Percentiles rank a stretch among this genome's conserved stretches.
These are phyloP conservation scores for Microstegium vimineum DNA, from an alignment of 176 grass and related monocot genomes.

Conservation along the genomic window DNA sequence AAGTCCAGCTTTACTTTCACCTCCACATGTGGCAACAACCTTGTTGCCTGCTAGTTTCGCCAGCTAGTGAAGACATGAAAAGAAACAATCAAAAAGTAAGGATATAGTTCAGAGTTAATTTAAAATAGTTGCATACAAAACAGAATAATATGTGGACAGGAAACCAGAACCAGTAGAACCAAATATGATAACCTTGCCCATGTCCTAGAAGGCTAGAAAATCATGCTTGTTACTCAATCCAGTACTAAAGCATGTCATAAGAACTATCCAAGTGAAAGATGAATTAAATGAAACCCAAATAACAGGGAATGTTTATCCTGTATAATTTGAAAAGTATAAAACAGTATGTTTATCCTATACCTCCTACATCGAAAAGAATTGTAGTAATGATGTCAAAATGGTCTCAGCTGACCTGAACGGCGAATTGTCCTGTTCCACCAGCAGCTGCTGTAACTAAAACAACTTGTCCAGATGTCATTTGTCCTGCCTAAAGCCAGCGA, in stretches of 20 bases:
- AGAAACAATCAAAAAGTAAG: constrained; percentile 16
- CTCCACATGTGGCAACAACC: constrained; percentile 97
- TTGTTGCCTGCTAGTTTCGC: constrained; percentile 98
- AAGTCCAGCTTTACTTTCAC: constrained; percentile 79
- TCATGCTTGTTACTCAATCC: neutral
- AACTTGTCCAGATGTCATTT: constrained; percentile 77
- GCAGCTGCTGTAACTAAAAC: constrained; percentile 94
- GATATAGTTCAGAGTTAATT: neutral
- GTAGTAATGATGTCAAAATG: constrained; percentile 13
- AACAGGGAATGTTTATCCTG: constrained; percentile 12
- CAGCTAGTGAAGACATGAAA: constrained; percentile 45
- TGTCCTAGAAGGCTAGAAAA: neutral
- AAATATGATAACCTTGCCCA: constrained; percentile 5
- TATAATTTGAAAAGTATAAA: constrained; percentile 4
- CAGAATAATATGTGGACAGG: neutral
- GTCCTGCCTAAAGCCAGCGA: constrained; percentile 60
- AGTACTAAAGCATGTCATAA: neutral
- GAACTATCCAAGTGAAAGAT: neutral
- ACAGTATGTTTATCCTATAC: neutral
- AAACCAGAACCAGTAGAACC: constrained; percentile 9
- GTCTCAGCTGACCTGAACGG: constrained; percentile 72
- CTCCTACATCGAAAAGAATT: constrained; percentile 9
- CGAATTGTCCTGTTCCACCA: constrained; percentile 98
- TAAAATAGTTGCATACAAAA: constrained; percentile 11
- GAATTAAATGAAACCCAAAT: neutral